phyloP scores from a whole-genome alignment of 2,329 filamentous ascomycete species.

The Ophiostoma triangulosporum region DNA sequence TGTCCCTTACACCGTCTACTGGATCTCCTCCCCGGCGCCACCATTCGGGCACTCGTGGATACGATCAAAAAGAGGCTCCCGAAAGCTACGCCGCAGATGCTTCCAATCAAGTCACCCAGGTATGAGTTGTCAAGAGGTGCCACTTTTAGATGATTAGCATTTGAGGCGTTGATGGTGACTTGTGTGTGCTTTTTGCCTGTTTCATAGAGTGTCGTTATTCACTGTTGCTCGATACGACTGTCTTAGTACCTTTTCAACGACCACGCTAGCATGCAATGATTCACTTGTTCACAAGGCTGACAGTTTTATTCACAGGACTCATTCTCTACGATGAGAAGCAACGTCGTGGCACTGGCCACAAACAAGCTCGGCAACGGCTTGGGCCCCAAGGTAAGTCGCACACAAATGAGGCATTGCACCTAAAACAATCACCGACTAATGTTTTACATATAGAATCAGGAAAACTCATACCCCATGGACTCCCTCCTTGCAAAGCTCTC shows the following conservation, averaged over 20 bases:
- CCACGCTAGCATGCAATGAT: not conserved
- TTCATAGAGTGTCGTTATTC: not conserved
- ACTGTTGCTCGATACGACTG: not conserved
- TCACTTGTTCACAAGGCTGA: not conserved
- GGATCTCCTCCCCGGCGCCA: constrained; percentile 30
- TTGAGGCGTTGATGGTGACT: not conserved
- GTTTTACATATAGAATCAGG: not conserved
- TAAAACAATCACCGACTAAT: not conserved
- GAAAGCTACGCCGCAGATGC: constrained; percentile 25
- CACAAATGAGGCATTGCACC: not conserved
- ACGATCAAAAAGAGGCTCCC: constrained; percentile 24
- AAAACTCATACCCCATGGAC: constrained; percentile 47
- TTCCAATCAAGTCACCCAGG: constrained; percentile 18
- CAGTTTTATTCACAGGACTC: constrained; percentile 5
- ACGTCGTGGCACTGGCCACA: constrained; percentile 33
- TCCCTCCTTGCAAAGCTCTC: constrained; percentile 59
- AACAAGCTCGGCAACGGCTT: constrained; percentile 43
- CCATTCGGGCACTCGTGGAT: constrained; percentile 20
- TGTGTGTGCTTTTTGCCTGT: not conserved
- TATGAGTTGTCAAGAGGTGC: constrained; percentile 12
- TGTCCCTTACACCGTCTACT: constrained; percentile 27
- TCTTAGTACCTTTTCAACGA: not conserved
- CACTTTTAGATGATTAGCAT: not conserved
- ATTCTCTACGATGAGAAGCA: constrained; percentile 25
- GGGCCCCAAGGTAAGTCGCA: constrained; percentile 33